phyloP scores from a whole-genome alignment of 2,329 filamentous ascomycete genomes.

The Penicillium sclerotiorum region DNA sequence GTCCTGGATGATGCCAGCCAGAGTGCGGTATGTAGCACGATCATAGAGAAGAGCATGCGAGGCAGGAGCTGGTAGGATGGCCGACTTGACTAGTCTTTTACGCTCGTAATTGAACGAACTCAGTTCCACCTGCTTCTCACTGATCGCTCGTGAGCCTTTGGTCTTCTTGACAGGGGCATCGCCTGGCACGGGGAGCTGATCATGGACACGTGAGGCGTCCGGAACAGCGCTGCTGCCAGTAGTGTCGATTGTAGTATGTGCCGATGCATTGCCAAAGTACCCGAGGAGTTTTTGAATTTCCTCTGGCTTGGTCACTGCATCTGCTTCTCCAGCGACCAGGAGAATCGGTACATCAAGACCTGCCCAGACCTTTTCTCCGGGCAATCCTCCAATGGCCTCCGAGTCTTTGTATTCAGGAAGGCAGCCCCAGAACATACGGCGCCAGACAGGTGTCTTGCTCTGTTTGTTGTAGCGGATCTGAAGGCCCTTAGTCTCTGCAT shows the following conservation, averaged over 20 bases:
- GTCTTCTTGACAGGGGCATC: slow-evolving; percentile 30
- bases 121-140: slow-evolving; percentile 21
- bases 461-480: slow-evolving; percentile 68
- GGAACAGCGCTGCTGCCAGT: slow-evolving; percentile 30
- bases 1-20: slow-evolving; percentile 79
- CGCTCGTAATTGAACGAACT: slow-evolving; percentile 32
- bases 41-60: slow-evolving; percentile 84
- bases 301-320: slow-evolving; percentile 71
- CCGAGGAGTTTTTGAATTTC: slow-evolving; percentile 70
- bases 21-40: slow-evolving; percentile 70
- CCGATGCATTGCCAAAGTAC: slow-evolving; percentile 36
- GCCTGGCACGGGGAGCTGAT: slow-evolving; percentile 20
- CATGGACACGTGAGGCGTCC: slow-evolving; percentile 34
- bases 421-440: slow-evolving; percentile 74
- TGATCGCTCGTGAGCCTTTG: slow-evolving; percentile 25
- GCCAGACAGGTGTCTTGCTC: slow-evolving; percentile 79
- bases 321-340: slow-evolving; percentile 75
- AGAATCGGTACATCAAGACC: slow-evolving; percentile 73
- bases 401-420: slow-evolving; percentile 62
- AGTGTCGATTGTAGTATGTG: slow-evolving; percentile 30
- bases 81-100: slow-evolving; percentile 63
- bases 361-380: slow-evolving; percentile 71
- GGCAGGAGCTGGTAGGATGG: slow-evolving; percentile 73
- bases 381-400: slow-evolving; percentile 63
- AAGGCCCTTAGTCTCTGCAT: slow-evolving; percentile 44